Evolutionary conservation across 108 stramenopile genomes (phyloP).

Genomic region (Cyclotella cryptica): DNA sequence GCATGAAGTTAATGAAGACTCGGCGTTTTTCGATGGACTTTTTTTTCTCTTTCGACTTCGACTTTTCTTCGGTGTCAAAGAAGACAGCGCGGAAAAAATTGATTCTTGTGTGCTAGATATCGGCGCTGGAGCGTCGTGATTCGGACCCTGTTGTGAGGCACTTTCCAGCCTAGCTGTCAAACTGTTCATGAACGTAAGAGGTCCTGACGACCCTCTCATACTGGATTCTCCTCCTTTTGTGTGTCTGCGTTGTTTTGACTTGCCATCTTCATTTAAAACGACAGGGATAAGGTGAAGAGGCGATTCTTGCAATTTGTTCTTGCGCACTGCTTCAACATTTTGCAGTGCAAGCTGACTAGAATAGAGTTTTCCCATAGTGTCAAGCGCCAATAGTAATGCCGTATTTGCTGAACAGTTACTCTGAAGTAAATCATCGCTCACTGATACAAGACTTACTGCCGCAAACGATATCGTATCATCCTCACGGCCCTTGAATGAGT

Average conservation of each 20-base stretch:
- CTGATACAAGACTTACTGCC: background rate
- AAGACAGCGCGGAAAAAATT: background rate
- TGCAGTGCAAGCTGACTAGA: conserved; percentile 7
- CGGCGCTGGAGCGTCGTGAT: background rate
- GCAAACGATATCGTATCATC: background rate
- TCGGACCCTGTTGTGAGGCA: background rate
- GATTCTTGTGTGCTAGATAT: conserved; percentile 1
- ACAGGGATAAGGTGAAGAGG: background rate
- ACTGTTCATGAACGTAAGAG: conserved; percentile 34
- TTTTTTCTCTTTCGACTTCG: conserved; percentile 44
- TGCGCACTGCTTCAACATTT: background rate
- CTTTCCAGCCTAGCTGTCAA: conserved; percentile 36
- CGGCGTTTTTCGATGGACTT: conserved; percentile 4
- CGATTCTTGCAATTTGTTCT: too few species aligned
- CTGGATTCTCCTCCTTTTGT: background rate
- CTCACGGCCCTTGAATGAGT: background rate
- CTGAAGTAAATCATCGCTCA: background rate
- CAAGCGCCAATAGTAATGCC: conserved; percentile 30
- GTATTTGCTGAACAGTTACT: background rate
- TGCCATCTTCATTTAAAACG: background rate
- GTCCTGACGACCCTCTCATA: background rate
- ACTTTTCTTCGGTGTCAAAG: conserved; percentile 8
- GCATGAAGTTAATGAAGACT: background rate
- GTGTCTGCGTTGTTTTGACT: conserved; percentile 1
- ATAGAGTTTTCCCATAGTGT: conserved; percentile 23